Evolutionary conservation across 2,329 filamentous ascomycete genomes (phyloP), one percentile per base, ranked within the genome.

Genomic region (Biscogniauxia marginata): DNA sequence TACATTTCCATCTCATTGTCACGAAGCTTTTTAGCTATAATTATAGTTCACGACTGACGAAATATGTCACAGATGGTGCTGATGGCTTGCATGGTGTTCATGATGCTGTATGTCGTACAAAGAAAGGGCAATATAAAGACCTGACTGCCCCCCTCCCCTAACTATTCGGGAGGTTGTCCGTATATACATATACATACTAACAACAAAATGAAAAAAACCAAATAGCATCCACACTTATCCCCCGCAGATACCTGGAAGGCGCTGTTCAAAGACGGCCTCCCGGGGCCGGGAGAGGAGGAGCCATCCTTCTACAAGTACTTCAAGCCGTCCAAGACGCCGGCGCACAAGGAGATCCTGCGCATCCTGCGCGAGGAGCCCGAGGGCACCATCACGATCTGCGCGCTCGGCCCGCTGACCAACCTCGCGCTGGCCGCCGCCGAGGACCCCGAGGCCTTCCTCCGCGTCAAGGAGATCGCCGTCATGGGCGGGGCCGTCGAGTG

Each of bases 391-490:
- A 93, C 89, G n/a, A 90, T 99, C 69, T 85, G 96, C 39, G 90
- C 90, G 21, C 81, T 98, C 49, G 95, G 95, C 0, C 95, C 95
- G 1, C 77, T 98, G 64, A 98, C 95, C n/a, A 99, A 96, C 70
- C 77, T 96, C 24, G 95, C 95, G 1, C 75, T 96, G 22, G 95
- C 95, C 3, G 93, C 95, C 2, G 87, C 91, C 13, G 86, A 91
- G 67, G 93, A 98, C 64, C 88, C 93, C 0, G 91, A 93, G 73
- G 88, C 92, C 0, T 97, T 99, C 73, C 80, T 99, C 54, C 85
- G 86, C 46, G 90, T 87, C 49, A 96, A 96, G 72, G 92, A 98
- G 73, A 83, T 99, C 3, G 88, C 96, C 3, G 90, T 97, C 48
- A 99, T 99, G 95, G 95, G 93, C 57, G 95, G 95, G 57, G 87